Conservation (phyloP, 2,329 filamentous ascomycete species). For the Moelleriella libera region DNA sequence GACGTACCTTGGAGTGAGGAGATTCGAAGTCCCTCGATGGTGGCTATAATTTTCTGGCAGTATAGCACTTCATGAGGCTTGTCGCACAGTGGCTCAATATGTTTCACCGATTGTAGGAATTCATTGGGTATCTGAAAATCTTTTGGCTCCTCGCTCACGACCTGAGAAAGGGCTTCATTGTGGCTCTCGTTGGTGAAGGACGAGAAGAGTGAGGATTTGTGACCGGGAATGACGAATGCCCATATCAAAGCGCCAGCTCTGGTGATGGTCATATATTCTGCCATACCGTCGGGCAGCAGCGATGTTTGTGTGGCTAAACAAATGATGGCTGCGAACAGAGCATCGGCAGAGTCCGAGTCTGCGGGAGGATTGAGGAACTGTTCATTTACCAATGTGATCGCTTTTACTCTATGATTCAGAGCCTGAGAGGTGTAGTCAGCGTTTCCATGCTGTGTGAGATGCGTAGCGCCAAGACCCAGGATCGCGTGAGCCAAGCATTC, state of each 20-base stretch:
- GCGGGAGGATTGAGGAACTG: constrained; percentile 13
- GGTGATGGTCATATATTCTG: constrained; percentile 20
- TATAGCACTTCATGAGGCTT: constrained; percentile 8
- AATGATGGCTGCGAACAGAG: constrained; percentile 18
- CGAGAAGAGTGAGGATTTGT: constrained; percentile 10
- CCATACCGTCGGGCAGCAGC: constrained; percentile 22
- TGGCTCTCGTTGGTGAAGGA: constrained; percentile 13
- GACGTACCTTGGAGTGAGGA: constrained; percentile 8
- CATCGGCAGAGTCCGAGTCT: constrained; percentile 17
- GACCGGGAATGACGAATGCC: constrained; percentile 8
- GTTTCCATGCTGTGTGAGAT: constrained; percentile 15
- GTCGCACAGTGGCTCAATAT: constrained; percentile 7
- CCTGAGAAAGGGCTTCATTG: constrained; percentile 7
- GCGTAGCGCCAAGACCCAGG: constrained; percentile 21
- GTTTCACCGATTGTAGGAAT: constrained; percentile 7
- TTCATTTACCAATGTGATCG: constrained; percentile 19
- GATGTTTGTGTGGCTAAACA: constrained; percentile 20
- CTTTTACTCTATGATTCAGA: constrained; percentile 19
- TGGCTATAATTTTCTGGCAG: constrained; percentile 6
- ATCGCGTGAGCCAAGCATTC: constrained; percentile 22
- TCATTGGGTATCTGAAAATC: constrained; percentile 8
- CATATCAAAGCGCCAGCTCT: constrained; percentile 14
- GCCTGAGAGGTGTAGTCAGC: constrained; percentile 14
- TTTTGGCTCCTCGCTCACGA: constrained; percentile 10
- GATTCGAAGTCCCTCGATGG: constrained; percentile 4